Conservation (phyloP, 1,284 basidiomycete genomes). For the Apiotrichum brassicae region DNA sequence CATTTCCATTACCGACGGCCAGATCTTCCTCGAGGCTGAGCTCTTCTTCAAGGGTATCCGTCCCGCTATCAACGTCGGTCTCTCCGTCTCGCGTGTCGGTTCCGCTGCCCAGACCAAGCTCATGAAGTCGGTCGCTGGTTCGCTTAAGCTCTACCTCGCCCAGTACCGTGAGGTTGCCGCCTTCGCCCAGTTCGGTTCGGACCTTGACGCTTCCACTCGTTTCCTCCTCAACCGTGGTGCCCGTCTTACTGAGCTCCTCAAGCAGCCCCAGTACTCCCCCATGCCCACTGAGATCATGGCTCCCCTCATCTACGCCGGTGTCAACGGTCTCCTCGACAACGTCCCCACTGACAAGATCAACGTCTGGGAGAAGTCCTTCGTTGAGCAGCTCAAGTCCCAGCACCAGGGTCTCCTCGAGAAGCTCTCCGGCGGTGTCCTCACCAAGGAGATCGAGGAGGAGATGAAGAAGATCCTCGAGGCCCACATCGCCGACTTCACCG, state of each 20-base stretch:
- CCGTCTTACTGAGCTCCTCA: constrained; percentile 95
- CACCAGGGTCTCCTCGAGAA: constrained; percentile 69
- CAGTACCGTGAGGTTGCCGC: constrained; percentile 99
- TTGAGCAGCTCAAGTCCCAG: constrained; percentile 62
- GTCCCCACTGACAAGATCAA: constrained; percentile 93
- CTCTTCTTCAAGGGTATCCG: constrained; percentile 99
- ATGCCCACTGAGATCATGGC: constrained; percentile 88
- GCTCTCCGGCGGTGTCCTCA: constrained; percentile 75
- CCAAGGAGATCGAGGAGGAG: constrained; percentile 81
- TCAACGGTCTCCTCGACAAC: constrained; percentile 92
- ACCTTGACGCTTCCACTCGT: constrained; percentile 96
- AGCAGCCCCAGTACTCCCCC: constrained; percentile 93
- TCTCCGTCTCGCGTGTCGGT: constrained; percentile 99
- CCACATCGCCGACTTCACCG: constrained; percentile 71
- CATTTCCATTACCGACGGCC: constrained; percentile 96
- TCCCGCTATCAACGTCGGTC: constrained; percentile 99
- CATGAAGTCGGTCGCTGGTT: constrained; percentile 99
- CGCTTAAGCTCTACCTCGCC: constrained; percentile 97
- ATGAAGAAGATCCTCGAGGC: constrained; percentile 87
- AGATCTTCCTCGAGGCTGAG: constrained; percentile 99
- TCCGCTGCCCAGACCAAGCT: constrained; percentile 99
- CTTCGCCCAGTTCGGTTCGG: constrained; percentile 95
- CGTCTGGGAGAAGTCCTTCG: constrained; percentile 70
- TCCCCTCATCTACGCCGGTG: constrained; percentile 98
- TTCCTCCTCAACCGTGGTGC: constrained; percentile 96